Percentiles rank a stretch among this genome's conserved stretches.
These are phyloP conservation scores for Trifolium repens DNA, from an alignment of 306 rosid genomes.

Conservation along the genomic window DNA sequence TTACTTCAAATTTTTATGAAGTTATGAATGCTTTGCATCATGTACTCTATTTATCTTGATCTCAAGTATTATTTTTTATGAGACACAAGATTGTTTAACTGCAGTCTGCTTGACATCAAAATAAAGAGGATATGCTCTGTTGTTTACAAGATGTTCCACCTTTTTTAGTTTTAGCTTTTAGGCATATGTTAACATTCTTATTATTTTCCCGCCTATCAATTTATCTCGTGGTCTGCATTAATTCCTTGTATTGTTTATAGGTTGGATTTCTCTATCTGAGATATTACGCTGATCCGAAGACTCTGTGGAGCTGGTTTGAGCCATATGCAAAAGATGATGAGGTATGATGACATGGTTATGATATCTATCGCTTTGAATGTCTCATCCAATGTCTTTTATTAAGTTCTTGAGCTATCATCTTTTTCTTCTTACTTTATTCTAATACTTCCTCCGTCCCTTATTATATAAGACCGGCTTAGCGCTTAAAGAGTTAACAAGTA, in stretches of 20 bases:
- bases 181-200: conserved; percentile 11
- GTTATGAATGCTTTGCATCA: conserved; percentile 29
- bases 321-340: conserved; percentile 88
- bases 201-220: neutral
- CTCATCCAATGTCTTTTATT: conserved; percentile 18
- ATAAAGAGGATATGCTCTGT: conserved; percentile 29
- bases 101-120: conserved; percentile 33
- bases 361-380: conserved; percentile 28
- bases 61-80: conserved; percentile 26
- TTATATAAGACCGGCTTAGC: neutral
- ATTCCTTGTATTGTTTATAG: conserved; percentile 52
- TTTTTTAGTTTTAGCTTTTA: neutral
- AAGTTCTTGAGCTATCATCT: conserved; percentile 5
- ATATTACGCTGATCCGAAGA: conserved; percentile 91
- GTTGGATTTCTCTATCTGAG: conserved; percentile 96
- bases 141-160: neutral
- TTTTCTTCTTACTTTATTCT: neutral
- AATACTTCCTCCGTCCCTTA: neutral
- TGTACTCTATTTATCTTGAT: conserved; percentile 16
- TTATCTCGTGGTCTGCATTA: conserved; percentile 20
- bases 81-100: conserved; percentile 11
- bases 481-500: neutral
- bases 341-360: conserved; percentile 54
- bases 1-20: conserved; percentile 25
- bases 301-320: conserved; percentile 94